Conservation (phyloP, 2,329 filamentous ascomycete genomes). For the Colletotrichum ledebouriae region DNA sequence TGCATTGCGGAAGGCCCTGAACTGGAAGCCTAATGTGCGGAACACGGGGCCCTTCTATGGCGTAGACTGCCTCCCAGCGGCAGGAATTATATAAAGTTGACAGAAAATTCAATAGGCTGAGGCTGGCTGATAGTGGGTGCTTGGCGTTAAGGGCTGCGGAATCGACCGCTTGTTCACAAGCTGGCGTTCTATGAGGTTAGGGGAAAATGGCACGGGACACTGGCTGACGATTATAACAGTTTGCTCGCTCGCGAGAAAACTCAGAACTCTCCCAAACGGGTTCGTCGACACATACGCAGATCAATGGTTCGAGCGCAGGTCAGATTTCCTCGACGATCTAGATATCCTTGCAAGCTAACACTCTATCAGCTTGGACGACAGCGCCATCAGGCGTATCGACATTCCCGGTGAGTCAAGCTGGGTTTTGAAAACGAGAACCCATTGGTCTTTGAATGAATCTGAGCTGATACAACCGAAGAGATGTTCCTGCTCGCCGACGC, state of each 20-base stretch:
- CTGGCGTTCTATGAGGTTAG: no score
- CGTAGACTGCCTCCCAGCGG: no score
- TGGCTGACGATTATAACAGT: slow-evolving; percentile 54
- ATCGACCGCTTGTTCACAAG: no score
- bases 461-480: slow-evolving; percentile 67
- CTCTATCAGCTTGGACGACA: slow-evolving; percentile 73
- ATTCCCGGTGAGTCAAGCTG: slow-evolving; percentile 3
- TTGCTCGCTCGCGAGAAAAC: slow-evolving; percentile 44
- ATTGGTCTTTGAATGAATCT: rapidly evolving
- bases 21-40: no score
- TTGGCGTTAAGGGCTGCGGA: no score
- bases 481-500: slow-evolving; percentile 77
- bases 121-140: no score
- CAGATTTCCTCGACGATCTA: neutral
- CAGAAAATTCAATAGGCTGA: no score
- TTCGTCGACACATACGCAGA: slow-evolving; percentile 47
- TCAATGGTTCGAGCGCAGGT: slow-evolving; percentile 15
- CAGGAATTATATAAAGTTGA: no score
- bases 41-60: no score
- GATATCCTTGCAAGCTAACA: no score
- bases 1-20: no score
- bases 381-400: slow-evolving; percentile 67
- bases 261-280: slow-evolving; percentile 49
- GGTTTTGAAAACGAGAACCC: neutral
- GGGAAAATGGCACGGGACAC: slow-evolving; percentile 42